These are phyloP conservation scores for Dictyostelium purpureum DNA, from an alignment of 78 protist species.

Conservation along the genomic window DNA sequence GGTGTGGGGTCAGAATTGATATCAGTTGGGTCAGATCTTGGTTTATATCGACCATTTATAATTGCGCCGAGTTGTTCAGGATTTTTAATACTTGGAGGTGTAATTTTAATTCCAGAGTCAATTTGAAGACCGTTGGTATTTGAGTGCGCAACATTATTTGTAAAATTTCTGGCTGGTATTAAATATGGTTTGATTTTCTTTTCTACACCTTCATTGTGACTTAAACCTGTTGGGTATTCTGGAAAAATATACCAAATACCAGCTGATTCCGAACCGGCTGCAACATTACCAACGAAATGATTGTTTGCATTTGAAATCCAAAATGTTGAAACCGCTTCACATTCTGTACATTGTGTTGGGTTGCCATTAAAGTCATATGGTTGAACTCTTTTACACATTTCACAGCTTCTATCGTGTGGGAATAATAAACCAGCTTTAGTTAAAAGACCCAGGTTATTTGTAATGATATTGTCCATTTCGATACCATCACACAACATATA, in stretches of 20 bases:
- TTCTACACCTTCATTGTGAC: not conserved
- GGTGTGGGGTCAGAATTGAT: not conserved
- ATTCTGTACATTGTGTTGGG: slow-evolving; percentile 28
- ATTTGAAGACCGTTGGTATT: not conserved
- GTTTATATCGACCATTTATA: slow-evolving; percentile 3
- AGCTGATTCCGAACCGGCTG: slow-evolving; percentile 27
- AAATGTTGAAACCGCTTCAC: slow-evolving; percentile 62
- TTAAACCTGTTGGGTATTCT: slow-evolving; percentile 44
- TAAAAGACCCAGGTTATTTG: slow-evolving; percentile 15
- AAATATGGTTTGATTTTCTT: not conserved
- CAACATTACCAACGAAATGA: slow-evolving; percentile 9
- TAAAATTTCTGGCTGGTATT: not conserved
- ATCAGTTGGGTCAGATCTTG: slow-evolving; percentile 14
- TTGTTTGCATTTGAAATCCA: slow-evolving; percentile 62
- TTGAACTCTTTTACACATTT: slow-evolving; percentile 1
- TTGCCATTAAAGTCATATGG: slow-evolving; percentile 61
- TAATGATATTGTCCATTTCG: slow-evolving; percentile 38
- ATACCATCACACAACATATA: slow-evolving; percentile 80
- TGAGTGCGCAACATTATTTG: slow-evolving; percentile 24
- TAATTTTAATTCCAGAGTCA: slow-evolving; percentile 16
- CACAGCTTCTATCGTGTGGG: slow-evolving; percentile 65
- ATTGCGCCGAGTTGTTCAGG: slow-evolving; percentile 3
- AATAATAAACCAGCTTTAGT: slow-evolving; percentile 14
- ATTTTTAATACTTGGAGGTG: not conserved
- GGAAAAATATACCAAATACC: slow-evolving; percentile 66